These are phyloP conservation scores for Paulownia fortunei DNA, from an alignment of 257 asterid species.

Conservation along the genomic window DNA sequence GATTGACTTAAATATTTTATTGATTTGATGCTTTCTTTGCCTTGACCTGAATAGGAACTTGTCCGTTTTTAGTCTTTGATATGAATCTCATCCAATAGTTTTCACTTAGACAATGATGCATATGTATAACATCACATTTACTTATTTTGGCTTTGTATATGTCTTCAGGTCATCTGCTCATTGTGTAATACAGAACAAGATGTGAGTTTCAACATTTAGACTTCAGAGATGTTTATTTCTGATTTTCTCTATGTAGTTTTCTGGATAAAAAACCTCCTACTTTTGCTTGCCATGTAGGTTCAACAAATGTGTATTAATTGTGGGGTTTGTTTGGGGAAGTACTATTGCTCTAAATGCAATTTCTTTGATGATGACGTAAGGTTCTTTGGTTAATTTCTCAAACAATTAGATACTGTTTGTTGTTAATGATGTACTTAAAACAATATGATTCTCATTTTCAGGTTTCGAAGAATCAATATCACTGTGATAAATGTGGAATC, in stretches of 20 bases:
- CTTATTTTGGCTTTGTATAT: neutral
- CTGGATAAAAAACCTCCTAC: neutral
- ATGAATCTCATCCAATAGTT: neutral
- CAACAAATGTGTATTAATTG: slow-evolving; percentile 42
- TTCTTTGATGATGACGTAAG: slow-evolving; percentile 72
- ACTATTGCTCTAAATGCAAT: slow-evolving; percentile 62
- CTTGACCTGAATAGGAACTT: neutral
- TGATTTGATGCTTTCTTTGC: neutral
- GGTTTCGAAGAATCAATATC: slow-evolving; percentile 72
- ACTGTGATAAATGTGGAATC: slow-evolving; percentile 75
- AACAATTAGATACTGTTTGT: neutral
- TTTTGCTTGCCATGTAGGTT: slow-evolving; percentile 34
- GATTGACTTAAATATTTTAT: neutral
- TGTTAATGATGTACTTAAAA: neutral
- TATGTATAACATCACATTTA: neutral
- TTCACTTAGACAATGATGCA: neutral
- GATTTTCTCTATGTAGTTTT: neutral
- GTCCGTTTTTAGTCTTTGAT: neutral
- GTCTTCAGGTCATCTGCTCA: slow-evolving; percentile 42
- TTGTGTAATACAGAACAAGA: slow-evolving; percentile 45
- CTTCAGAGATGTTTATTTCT: neutral
- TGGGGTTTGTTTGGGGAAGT: slow-evolving; percentile 62
- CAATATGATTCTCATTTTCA: slow-evolving; percentile 14
- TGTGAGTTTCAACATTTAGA: slow-evolving; percentile 32
- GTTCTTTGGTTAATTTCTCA: neutral